These are phyloP conservation scores for Dendrothele bispora DNA, from an alignment of 768 basidiomycete species.

Conservation along the genomic window DNA sequence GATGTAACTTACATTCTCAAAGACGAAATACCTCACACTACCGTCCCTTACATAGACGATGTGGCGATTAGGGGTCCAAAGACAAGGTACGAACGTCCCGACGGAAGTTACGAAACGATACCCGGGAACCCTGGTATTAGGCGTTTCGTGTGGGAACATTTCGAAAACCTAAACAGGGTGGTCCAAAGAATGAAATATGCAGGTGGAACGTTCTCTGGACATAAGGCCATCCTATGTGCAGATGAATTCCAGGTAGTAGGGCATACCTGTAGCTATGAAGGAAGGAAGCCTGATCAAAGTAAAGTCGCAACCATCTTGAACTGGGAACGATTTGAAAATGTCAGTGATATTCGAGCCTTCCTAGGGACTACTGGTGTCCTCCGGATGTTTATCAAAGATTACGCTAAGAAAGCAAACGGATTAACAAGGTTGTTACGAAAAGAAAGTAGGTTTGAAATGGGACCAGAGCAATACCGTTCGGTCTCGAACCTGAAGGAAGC, in stretches of 20 bases:
- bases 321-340: too few species aligned
- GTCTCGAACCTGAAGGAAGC: too few species aligned
- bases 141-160: slow-evolving; percentile 37
- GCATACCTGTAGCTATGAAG: slow-evolving; percentile 33
- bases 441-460: slow-evolving; percentile 20
- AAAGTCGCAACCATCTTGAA: too few species aligned
- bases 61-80: slow-evolving; percentile 20
- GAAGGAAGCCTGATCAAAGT: slow-evolving; percentile 21
- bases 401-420: slow-evolving; percentile 1
- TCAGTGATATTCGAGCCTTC: slow-evolving; percentile 18
- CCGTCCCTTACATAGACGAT: slow-evolving; percentile 28
- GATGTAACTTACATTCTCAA: slow-evolving; percentile 24
- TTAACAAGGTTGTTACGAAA: slow-evolving; percentile 13
- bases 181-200: slow-evolving; percentile 27
- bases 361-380: slow-evolving; percentile 12
- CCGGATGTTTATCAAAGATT: slow-evolving; percentile 22
- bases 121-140: slow-evolving; percentile 12
- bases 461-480: too few species aligned
- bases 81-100: slow-evolving; percentile 14
- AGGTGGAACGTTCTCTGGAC: slow-evolving; percentile 27
- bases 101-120: slow-evolving; percentile 13
- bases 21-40: slow-evolving; percentile 26
- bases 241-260: slow-evolving; percentile 27
- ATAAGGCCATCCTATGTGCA: slow-evolving; percentile 18
- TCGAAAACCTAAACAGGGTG: slow-evolving; percentile 31